These are phyloP conservation scores for Fusarium duplospermum DNA, from an alignment of 2,329 filamentous ascomycete genomes.

Conservation along the genomic window DNA sequence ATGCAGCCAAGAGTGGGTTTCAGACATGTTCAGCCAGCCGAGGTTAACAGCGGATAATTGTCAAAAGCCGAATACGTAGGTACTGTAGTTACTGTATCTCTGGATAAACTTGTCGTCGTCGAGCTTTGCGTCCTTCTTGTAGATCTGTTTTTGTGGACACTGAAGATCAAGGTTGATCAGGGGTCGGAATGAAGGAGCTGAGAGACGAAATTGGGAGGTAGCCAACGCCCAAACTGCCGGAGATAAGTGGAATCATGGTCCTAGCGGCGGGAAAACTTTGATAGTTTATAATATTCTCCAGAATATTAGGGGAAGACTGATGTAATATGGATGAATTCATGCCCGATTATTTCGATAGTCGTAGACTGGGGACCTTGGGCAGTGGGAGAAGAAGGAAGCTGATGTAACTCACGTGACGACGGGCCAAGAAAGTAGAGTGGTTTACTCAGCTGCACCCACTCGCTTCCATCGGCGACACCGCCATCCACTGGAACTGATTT, in stretches of 20 bases:
- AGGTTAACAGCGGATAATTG: neutral
- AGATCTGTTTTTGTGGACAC: slow-evolving; percentile 8
- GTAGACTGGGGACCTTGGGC: neutral
- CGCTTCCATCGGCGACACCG: slow-evolving; percentile 6
- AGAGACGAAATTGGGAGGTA: slow-evolving; percentile 36
- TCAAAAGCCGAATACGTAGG: neutral
- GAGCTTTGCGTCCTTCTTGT: slow-evolving; percentile 2
- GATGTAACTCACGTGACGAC: slow-evolving; percentile 8
- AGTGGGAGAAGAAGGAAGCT: neutral
- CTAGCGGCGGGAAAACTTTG: neutral
- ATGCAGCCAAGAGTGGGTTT: slow-evolving; percentile 30
- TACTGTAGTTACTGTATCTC: neutral
- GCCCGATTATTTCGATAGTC: slow-evolving; percentile 5
- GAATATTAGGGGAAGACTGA: neutral
- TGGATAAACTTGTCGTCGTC: slow-evolving; percentile 2
- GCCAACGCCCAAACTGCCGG: slow-evolving; percentile 12
- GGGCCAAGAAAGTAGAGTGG: slow-evolving; percentile 6
- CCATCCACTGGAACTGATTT: neutral
- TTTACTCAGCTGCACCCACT: neutral
- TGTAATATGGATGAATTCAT: slow-evolving; percentile 2
- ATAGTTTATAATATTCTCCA: neutral
- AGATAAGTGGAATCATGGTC: slow-evolving; percentile 1
- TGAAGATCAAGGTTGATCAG: slow-evolving; percentile 5
- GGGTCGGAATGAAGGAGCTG: slow-evolving; percentile 13
- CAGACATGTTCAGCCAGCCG: slow-evolving; percentile 13